Evolutionary conservation across 495 filamentous ascomycete species (phyloP), one percentile per base, ranked within the genome.

Genomic region (Tuber brumale): DNA sequence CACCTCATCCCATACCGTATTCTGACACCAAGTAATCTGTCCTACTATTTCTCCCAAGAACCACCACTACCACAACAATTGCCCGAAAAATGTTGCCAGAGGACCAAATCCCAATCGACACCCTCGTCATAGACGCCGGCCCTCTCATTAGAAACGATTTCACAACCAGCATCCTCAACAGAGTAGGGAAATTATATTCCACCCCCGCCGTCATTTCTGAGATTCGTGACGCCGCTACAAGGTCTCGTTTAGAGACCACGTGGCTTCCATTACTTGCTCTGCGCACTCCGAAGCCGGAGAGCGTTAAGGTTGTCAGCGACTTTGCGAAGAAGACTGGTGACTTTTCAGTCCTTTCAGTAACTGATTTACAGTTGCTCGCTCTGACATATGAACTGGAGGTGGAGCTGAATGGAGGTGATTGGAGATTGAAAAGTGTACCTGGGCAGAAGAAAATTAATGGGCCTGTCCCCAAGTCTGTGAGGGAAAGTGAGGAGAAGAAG

Each of bases 301-400:
- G 93, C 77, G 84, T 97, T 75, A 90, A 90, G 77, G 85, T 92
- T 72, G 86, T 97, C n/a, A 90, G 89, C 72, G 91, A 94, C 76
- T 97, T 98, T 84, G 92, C 94, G 71, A 89, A 91, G 66, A 93
- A 90, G 84, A 98, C 95, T 1, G 95, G 95, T 75, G 95, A 99
- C 82, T 89, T 92, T 57, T 88, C 91, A 42, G 94, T 97, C 6
- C 85, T 99, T 66, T 97, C 93, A 84, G 90, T 87, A 82, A 91
- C 93, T 8, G 95, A 99, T 90, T 85, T 98, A 69, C 90, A 95
- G 76, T 87, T 98, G 46, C 86, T 98, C 79, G 95, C 95, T 8
- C 86, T 99, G 44, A 91, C 94, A 5, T 98, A 97, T 82, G 95
- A 99, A 81, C 80, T 98, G 21, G 93, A 97, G 78, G 90, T 92